phyloP scores from a whole-genome alignment of 2,329 filamentous ascomycete species.

The Fusarium goolgardi region DNA sequence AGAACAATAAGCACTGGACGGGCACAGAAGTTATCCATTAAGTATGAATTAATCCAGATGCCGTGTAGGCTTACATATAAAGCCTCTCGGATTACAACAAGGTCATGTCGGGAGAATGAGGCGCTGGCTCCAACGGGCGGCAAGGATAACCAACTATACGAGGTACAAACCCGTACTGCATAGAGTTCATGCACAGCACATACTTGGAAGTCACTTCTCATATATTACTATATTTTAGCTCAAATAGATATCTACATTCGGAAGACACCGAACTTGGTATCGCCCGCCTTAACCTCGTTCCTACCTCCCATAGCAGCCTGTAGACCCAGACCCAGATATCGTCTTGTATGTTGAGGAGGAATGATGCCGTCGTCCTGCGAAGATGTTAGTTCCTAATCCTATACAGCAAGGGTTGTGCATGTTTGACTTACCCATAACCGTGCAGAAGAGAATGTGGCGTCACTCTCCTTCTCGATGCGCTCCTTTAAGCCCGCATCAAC shows the following conservation, averaged over 20 bases:
- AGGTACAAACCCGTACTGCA: background rate
- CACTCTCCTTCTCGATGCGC: conserved; percentile 89
- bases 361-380: conserved; percentile 81
- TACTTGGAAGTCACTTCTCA: background rate
- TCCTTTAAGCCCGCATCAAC: conserved; percentile 83
- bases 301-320: conserved; percentile 76
- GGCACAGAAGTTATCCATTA: background rate
- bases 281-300: conserved; percentile 68
- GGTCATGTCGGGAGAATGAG: background rate
- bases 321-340: conserved; percentile 78
- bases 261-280: conserved; percentile 82
- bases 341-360: conserved; percentile 78
- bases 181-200: background rate
- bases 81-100: background rate
- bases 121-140: background rate
- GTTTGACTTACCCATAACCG: conserved; percentile 79
- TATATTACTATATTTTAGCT: conserved; percentile 13
- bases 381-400: conserved; percentile 13
- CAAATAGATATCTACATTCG: conserved; percentile 71
- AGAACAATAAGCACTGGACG: background rate
- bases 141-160: background rate
- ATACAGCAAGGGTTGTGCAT: background rate
- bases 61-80: background rate
- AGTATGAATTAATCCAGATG: background rate
- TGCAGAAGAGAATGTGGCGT: conserved; percentile 88